Conservation (phyloP, 345 rosid species). For the Eucalyptus tenuipes region DNA sequence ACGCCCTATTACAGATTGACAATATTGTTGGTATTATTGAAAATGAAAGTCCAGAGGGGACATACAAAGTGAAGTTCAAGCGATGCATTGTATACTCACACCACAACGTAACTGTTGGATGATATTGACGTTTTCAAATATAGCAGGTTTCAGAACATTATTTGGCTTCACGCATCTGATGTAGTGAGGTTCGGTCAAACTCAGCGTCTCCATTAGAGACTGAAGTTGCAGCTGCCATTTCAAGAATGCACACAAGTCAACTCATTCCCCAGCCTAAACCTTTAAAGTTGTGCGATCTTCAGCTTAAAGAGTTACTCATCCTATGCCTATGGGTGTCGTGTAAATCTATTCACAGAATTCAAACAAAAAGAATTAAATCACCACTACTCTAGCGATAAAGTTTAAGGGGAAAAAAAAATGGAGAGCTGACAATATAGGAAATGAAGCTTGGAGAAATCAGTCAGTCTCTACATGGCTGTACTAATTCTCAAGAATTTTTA, state of each 20-base stretch:
- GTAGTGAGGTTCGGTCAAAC: conserved; percentile 88
- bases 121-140: conserved; percentile 82
- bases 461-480: background rate
- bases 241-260: background rate
- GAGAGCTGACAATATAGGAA: background rate
- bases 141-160: conserved; percentile 71
- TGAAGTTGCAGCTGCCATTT: conserved; percentile 92
- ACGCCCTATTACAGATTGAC: conserved; percentile 17
- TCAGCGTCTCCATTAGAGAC: conserved; percentile 92
- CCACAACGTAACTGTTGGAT: conserved; percentile 98
- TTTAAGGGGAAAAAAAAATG: background rate
- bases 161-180: conserved; percentile 99
- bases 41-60: background rate
- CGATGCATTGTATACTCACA: conserved; percentile 39
- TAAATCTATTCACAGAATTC: background rate
- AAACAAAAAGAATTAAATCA: background rate
- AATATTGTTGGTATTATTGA: background rate
- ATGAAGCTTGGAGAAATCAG: background rate
- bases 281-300: background rate
- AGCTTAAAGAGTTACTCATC: background rate
- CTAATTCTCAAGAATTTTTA: background rate
- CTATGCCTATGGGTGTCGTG: background rate
- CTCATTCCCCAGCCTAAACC: background rate
- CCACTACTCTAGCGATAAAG: background rate
- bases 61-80: background rate